Evolutionary conservation across 768 basidiomycete genomes (phyloP), one percentile per base, ranked within the genome.

Genomic region (Astraeus odoratus): DNA sequence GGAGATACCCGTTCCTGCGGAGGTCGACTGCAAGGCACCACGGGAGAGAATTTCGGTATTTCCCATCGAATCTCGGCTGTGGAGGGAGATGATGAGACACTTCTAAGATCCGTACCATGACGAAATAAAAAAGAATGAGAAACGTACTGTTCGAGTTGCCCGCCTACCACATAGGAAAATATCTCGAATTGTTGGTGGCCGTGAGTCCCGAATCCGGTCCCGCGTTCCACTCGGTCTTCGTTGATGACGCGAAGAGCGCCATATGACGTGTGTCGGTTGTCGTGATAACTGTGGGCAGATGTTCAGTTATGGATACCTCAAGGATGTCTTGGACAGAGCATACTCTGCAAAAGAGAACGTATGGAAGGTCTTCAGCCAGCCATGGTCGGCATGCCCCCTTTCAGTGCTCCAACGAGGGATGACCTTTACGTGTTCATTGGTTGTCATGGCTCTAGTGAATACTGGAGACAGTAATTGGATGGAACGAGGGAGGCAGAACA

Each of bases 1-100:
- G 0, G 80, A 73, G 56, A 97, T 95, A 3, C 95, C 95, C 0
- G 85, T 93, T 8, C 94, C 94, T 0, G 94, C 81, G 1, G 86
- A 90, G 2, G 93, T 93, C 68, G 96, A 78, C 63, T 97, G 95
- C 24, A 97, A n/a, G n/a, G 91, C 86, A 1, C 95, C 95, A 13
- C 91, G 80, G 60, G 82, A 81, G 59, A 97, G 77, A 47, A 93
- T 73, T 62, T 98, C 95, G 43, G 76, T 75, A 67, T 95, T 95
- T 30, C 84, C 83, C 85, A 96, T 88, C 5, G 83, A 88, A 66
- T 97, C 95, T 64, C 84, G 77, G 68, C 92, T 90, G 47, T 10
- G n/a, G n/a, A n/a, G n/a, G n/a, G n/a, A n/a, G n/a, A n/a, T n/a
- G n/a, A 46, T 9, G n/a, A 35, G 12, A 18, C 16, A 7, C 5